Percentiles rank a stretch among this genome's conserved stretches.
These are phyloP conservation scores for Petunia axillaris DNA, from an alignment of 257 asterid genomes.

Conservation along the genomic window DNA sequence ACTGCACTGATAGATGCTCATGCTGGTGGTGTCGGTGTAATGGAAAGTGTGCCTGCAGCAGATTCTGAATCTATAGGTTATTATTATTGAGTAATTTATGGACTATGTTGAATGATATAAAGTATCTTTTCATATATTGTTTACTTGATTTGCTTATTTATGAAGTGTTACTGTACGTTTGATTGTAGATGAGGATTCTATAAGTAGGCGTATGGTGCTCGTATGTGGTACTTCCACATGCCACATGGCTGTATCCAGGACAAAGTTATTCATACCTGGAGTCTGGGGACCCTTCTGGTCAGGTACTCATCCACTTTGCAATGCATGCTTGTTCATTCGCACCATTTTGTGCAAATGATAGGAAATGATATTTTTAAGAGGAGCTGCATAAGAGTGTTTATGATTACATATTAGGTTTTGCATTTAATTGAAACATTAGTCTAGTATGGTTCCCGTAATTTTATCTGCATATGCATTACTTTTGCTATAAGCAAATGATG, in stretches of 20 bases:
- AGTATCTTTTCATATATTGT: neutral
- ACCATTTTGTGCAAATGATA: neutral
- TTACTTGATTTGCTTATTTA: neutral
- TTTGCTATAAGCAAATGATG: slow-evolving; percentile 19
- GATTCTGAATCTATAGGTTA: slow-evolving; percentile 60
- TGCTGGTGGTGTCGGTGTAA: slow-evolving; percentile 99
- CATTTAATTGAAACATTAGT: slow-evolving; percentile 7
- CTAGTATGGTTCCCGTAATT: neutral
- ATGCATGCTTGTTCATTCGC: slow-evolving; percentile 8
- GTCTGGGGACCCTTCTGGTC: slow-evolving; percentile 99
- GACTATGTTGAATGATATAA: neutral
- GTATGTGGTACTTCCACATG: slow-evolving; percentile 99
- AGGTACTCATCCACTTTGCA: slow-evolving; percentile 49
- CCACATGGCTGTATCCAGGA: slow-evolving; percentile 86
- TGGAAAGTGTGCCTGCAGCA: slow-evolving; percentile 71
- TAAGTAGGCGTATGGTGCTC: slow-evolving; percentile 87
- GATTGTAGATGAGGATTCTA: slow-evolving; percentile 73
- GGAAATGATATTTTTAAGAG: neutral
- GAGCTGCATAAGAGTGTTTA: slow-evolving; percentile 9
- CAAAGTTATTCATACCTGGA: slow-evolving; percentile 94
- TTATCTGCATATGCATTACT: neutral
- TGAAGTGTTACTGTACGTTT: slow-evolving; percentile 31
- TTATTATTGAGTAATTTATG: slow-evolving; percentile 25
- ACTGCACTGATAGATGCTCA: slow-evolving; percentile 97
- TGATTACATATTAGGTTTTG: slow-evolving; percentile 7